A percentile compares a stretch with the other conserved stretches of the same genome.
Conservation (phyloP, 306 rosid genomes). For the Amphicarpaea edgeworthii region DNA sequence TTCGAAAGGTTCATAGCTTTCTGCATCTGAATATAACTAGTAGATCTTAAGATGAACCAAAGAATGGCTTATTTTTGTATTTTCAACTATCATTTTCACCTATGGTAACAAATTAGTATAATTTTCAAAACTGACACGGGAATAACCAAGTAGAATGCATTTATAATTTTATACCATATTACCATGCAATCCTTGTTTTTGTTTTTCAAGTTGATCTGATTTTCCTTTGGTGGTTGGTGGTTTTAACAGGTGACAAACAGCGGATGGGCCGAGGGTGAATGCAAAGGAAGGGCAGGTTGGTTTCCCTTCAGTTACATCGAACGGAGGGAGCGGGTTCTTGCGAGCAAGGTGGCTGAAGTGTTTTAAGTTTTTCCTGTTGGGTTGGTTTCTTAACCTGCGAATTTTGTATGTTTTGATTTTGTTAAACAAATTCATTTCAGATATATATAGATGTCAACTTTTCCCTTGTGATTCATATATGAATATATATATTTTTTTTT, state of each 20-base stretch:
- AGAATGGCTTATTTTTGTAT: slow-evolving; percentile 8
- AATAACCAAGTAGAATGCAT: slow-evolving; percentile 17
- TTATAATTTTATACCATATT: slow-evolving; percentile 1
- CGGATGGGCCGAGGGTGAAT: slow-evolving; percentile 99
- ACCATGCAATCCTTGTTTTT: too few species aligned
- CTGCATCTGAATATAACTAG: slow-evolving; percentile 34
- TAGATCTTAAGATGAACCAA: slow-evolving; percentile 2
- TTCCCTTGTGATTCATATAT: slow-evolving; percentile 36
- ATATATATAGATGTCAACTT: slow-evolving; percentile 48
- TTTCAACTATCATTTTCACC: slow-evolving; percentile 21
- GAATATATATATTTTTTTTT: slow-evolving; percentile 29
- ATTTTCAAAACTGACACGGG: slow-evolving; percentile 28
- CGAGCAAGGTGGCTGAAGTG: slow-evolving; percentile 96
- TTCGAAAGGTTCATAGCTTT: slow-evolving; percentile 74
- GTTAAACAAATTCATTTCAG: slow-evolving; percentile 48
- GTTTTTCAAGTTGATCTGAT: slow-evolving; percentile 8
- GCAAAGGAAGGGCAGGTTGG: slow-evolving; percentile 98
- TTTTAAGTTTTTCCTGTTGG: slow-evolving; percentile 53
- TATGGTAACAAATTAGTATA: slow-evolving; percentile 2
- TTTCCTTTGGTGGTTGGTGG: slow-evolving; percentile 37
- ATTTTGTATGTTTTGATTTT: slow-evolving; percentile 47
- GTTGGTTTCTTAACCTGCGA: slow-evolving; percentile 39
- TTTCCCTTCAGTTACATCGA: slow-evolving; percentile 92
- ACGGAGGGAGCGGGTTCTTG: slow-evolving; percentile 90
- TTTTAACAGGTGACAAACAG: slow-evolving; percentile 75